Evolutionary conservation across 2,329 filamentous ascomycete species (phyloP), one percentile per base, ranked within the genome.

Genomic region (Alternaria triticimaculans): DNA sequence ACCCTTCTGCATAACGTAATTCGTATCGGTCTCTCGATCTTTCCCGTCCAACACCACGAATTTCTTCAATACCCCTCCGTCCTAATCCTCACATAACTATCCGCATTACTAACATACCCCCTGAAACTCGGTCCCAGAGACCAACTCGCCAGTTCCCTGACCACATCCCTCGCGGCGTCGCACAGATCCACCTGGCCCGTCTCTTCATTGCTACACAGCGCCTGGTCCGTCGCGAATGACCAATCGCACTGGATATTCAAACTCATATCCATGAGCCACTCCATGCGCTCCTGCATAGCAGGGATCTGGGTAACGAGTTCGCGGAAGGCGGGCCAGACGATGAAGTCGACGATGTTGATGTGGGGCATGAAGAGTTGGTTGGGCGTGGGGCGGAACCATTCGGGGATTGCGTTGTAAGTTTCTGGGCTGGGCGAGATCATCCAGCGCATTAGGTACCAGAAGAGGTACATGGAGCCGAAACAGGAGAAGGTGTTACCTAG

Each of bases 301-400:
- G 72, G 70, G 25, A 74, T 67, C 49, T 74, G 70, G 12, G 71
- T 70, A 14, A 63, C 65, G 15, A 71, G 66, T 50, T 74, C 72
- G 12, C 72, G 70, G 20, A 74, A 74, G 3, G 72, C 72, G 9
- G 72, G 72, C 72, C 72, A 74, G 14, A 65, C 54, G 21, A 74
- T 51, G 26, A 66, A 73, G 28, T 74, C 72, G 26, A 73, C 55
- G 14, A 69, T 69, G 15, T 44, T 71, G 57, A 72, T 74, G 28
- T 74, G 72, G 2, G 70, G 69, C 72, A 74, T 74, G 33, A 74
- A 72, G 4, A 74, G 60, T 14, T 74, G 72, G 25, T 74, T 74
- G 6, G 70, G 72, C 55, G 72, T 74, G 6, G 72, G 72, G 25
- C 72, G 65, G 6, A 74, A 55, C 72, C 70, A 74, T 25, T 73